These are phyloP conservation scores for Zoysia pacifica DNA, from an alignment of 176 grass and related monocot species.

Conservation along the genomic window DNA sequence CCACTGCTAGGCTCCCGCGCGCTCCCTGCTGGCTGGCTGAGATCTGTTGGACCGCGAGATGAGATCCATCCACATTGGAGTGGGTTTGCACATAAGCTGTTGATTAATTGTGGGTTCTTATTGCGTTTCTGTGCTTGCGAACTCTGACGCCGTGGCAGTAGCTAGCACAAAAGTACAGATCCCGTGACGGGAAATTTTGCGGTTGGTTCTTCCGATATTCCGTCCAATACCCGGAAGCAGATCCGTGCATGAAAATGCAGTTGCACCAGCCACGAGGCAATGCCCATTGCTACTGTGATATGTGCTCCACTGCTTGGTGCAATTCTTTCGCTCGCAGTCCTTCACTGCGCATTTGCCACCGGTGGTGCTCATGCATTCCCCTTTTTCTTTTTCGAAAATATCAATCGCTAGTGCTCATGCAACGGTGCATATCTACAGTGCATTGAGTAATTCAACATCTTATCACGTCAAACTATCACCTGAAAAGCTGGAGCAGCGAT, in stretches of 20 bases:
- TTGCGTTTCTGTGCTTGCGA: not conserved
- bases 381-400: not conserved
- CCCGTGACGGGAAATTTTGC: not conserved
- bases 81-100: slow-evolving; percentile 34
- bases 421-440: slow-evolving; percentile 17
- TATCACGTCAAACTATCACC: slow-evolving; percentile 15
- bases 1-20: not conserved
- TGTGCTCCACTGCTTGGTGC: slow-evolving; percentile 1
- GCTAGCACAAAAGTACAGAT: not conserved
- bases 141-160: not conserved
- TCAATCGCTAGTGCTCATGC: not conserved
- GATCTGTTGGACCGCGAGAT: not conserved
- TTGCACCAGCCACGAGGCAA: not conserved
- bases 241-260: not conserved
- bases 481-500: slow-evolving; percentile 28
- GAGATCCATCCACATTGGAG: not conserved
- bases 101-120: slow-evolving; percentile 9
- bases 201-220: not conserved
- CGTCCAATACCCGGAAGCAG: not conserved
- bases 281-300: not conserved
- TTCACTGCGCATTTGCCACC: not conserved
- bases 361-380: not conserved
- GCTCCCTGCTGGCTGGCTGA: not conserved
- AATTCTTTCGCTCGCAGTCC: not conserved
- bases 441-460: no score